phyloP scores from a whole-genome alignment of 2,329 filamentous ascomycete species.

The Tolypocladium sp. region DNA sequence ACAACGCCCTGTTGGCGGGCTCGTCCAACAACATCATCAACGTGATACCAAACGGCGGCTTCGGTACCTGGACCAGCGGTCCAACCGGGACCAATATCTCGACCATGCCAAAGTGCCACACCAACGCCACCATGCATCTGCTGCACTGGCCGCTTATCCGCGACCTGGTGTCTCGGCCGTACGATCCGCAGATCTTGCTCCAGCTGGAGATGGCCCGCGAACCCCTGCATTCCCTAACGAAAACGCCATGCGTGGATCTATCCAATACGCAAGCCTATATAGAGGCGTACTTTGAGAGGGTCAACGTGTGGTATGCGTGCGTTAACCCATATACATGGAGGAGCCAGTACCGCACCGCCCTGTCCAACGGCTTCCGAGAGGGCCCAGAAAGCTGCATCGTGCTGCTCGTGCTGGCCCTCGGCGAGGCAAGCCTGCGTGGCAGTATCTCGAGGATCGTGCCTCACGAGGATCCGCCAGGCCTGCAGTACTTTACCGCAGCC shows the following conservation, averaged over 20 bases:
- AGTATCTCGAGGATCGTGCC: conserved; percentile 66
- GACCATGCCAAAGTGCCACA: conserved; percentile 79
- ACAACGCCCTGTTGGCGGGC: conserved; percentile 39
- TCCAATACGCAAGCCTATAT: conserved; percentile 68
- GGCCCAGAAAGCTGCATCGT: conserved; percentile 78
- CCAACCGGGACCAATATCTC: conserved; percentile 57
- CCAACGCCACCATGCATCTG: conserved; percentile 68
- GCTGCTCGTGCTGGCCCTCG: conserved; percentile 66
- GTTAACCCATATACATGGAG: conserved; percentile 77
- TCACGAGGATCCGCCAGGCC: conserved; percentile 62
- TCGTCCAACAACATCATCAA: conserved; percentile 38
- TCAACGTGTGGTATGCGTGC: conserved; percentile 80
- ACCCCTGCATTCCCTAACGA: conserved; percentile 59
- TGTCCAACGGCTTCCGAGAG: conserved; percentile 67
- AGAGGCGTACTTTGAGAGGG: conserved; percentile 69
- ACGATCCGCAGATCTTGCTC: conserved; percentile 72
- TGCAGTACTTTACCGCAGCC: conserved; percentile 72
- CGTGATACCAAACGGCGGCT: conserved; percentile 51
- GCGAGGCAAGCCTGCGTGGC: conserved; percentile 64
- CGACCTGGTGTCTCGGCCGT: conserved; percentile 66
- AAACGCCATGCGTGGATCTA: conserved; percentile 58
- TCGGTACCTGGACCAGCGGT: conserved; percentile 61
- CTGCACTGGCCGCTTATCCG: conserved; percentile 75
- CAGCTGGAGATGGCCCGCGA: conserved; percentile 74
- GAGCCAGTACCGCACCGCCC: conserved; percentile 63